Conservation (phyloP, 2,329 filamentous ascomycete species). For the Colletotrichum sp. region DNA sequence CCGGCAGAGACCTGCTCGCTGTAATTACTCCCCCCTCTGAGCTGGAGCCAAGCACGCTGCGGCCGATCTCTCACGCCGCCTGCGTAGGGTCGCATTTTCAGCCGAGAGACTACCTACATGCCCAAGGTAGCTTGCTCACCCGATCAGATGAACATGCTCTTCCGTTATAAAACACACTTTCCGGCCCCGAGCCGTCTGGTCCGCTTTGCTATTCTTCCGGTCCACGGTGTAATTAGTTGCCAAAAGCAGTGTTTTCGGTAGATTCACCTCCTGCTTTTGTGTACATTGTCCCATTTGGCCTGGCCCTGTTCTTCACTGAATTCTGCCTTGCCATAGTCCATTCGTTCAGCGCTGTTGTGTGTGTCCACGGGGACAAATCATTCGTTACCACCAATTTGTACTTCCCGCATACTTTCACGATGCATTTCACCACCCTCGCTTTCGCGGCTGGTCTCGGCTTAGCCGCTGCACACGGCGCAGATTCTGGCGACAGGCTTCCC, state of each 20-base stretch:
- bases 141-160: background rate
- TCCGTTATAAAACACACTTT: slow-evolving; percentile 16
- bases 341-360: slow-evolving; percentile 1
- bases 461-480: slow-evolving; percentile 10
- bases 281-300: background rate
- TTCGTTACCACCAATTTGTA: background rate
- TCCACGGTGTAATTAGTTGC: slow-evolving; percentile 4
- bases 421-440: slow-evolving; percentile 8
- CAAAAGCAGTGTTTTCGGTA: background rate
- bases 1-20: background rate
- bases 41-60: slow-evolving; percentile 1
- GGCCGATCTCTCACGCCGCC: background rate
- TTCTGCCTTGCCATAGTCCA: background rate
- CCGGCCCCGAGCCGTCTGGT: background rate
- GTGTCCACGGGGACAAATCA: background rate
- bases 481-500: background rate
- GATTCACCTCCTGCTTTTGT: background rate
- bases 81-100: slow-evolving; percentile 5
- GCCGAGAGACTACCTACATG: background rate
- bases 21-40: background rate
- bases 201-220: background rate
- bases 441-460: slow-evolving; percentile 6
- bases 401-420: background rate
- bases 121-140: background rate
- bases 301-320: slow-evolving; percentile 14